Evolutionary conservation across 2,329 filamentous ascomycete species (phyloP).

Genomic region (Arthroderma uncinatum): DNA sequence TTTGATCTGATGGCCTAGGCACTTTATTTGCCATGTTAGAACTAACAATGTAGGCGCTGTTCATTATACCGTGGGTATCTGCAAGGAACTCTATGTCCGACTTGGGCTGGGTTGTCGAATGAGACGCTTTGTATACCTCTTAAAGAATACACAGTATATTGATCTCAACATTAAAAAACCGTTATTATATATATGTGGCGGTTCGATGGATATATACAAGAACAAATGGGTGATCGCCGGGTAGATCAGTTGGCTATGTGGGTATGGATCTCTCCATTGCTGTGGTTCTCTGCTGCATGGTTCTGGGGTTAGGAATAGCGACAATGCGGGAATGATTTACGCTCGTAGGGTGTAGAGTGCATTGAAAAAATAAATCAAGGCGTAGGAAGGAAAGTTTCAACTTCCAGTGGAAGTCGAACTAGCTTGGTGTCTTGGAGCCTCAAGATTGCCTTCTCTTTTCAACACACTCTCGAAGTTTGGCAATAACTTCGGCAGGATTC

Average conservation of each 20-base stretch:
- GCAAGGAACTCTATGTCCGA: neutral
- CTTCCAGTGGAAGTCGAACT: neutral
- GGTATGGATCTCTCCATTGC: neutral
- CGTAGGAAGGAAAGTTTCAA: neutral
- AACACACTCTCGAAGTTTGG: conserved; percentile 67
- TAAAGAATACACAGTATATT: neutral
- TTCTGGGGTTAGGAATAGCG: neutral
- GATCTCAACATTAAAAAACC: neutral
- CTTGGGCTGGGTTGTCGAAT: neutral
- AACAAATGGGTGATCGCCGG: neutral
- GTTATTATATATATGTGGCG: neutral
- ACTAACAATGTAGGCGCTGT: too few relatives aligned
- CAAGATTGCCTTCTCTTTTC: conserved; percentile 43
- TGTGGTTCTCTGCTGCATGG: neutral
- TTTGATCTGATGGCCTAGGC: too few relatives aligned
- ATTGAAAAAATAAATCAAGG: neutral
- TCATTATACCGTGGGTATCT: neutral
- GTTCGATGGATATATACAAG: neutral
- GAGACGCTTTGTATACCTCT: neutral
- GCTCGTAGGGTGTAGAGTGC: neutral
- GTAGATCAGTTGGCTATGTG: neutral
- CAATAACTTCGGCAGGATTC: conserved; percentile 77
- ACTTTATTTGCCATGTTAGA: too few relatives aligned
- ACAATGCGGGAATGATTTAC: neutral
- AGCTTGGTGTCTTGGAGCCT: neutral